Evolutionary conservation across 176 grass and related monocot species (phyloP).

Genomic region (Oryza longistaminata): DNA sequence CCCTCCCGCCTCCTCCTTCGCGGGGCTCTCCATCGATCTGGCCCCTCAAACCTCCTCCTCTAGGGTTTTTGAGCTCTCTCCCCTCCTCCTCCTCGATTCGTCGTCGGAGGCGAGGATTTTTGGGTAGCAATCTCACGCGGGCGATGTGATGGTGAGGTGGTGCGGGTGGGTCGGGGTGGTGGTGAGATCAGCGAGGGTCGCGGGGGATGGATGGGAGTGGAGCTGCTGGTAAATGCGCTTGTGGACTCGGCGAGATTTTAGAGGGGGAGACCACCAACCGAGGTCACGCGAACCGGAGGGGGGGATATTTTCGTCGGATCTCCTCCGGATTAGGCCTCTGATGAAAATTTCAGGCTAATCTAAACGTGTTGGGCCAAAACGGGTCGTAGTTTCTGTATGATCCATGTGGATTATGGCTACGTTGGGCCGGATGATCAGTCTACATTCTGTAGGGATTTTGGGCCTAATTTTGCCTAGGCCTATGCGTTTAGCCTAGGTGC

Average conservation of each 20-base stretch:
- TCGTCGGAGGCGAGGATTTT: conserved; percentile 12
- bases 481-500: too few relatives aligned
- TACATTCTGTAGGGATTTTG: not conserved
- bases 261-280: not conserved
- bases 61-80: conserved; percentile 45
- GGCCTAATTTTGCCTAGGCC: too few relatives aligned
- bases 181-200: conserved; percentile 32
- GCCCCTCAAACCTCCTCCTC: not conserved
- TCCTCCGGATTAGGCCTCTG: not conserved
- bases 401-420: not conserved
- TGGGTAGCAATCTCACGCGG: conserved; percentile 33
- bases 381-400: not conserved
- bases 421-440: not conserved
- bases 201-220: not conserved
- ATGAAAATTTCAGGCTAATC: not conserved
- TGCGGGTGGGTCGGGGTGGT: not conserved
- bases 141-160: conserved; percentile 4
- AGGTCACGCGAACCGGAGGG: not conserved
- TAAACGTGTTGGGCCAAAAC: not conserved
- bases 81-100: not conserved
- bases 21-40: conserved; percentile 61
- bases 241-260: conserved; percentile 24
- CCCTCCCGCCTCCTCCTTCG: conserved; percentile 50
- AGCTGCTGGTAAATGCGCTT: conserved; percentile 32
- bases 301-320: not conserved